Evolutionary conservation across 352 stramenopile species (phyloP).

Genomic region (Phytophthora kernoviae): DNA sequence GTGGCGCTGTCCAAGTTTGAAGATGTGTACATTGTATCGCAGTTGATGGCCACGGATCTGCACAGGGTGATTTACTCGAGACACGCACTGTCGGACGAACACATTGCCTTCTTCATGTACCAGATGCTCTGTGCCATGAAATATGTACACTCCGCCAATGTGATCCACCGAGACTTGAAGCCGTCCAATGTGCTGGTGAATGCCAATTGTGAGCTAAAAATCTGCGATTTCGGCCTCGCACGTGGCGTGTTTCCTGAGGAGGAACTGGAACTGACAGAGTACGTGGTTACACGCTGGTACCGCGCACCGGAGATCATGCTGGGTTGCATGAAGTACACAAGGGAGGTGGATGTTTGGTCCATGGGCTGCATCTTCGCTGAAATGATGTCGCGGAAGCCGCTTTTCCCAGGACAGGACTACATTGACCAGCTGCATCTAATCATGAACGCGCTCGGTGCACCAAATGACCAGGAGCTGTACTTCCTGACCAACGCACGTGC

Average conservation of each 20-base stretch:
- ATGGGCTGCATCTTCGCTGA: slow-evolving; percentile 99
- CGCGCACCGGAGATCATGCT: slow-evolving; percentile 86
- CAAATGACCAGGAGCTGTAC: slow-evolving; percentile 93
- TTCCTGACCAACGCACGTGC: slow-evolving; percentile 95
- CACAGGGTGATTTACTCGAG: slow-evolving; percentile 91
- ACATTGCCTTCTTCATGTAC: slow-evolving; percentile 92
- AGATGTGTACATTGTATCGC: slow-evolving; percentile 91
- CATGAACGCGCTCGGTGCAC: slow-evolving; percentile 95
- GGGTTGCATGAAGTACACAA: slow-evolving; percentile 88
- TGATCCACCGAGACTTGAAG: slow-evolving; percentile 97
- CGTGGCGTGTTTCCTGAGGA: slow-evolving; percentile 84
- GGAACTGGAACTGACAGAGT: slow-evolving; percentile 77
- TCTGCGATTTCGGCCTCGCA: slow-evolving; percentile 90
- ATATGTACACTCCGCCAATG: slow-evolving; percentile 93
- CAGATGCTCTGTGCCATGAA: slow-evolving; percentile 92
- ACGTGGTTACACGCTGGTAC: slow-evolving; percentile 95
- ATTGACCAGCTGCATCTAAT: slow-evolving; percentile 97
- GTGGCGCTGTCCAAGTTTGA: slow-evolving; percentile 75
- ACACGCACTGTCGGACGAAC: slow-evolving; percentile 83
- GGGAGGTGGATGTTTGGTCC: slow-evolving; percentile 93
- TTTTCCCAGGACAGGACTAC: slow-evolving; percentile 96
- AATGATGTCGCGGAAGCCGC: slow-evolving; percentile 96
- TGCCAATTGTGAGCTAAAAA: slow-evolving; percentile 89
- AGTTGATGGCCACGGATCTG: slow-evolving; percentile 92
- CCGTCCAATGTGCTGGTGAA: slow-evolving; percentile 98